Conservation (phyloP, 2,329 filamentous ascomycete species). For the Periglandula ipomoeae region DNA sequence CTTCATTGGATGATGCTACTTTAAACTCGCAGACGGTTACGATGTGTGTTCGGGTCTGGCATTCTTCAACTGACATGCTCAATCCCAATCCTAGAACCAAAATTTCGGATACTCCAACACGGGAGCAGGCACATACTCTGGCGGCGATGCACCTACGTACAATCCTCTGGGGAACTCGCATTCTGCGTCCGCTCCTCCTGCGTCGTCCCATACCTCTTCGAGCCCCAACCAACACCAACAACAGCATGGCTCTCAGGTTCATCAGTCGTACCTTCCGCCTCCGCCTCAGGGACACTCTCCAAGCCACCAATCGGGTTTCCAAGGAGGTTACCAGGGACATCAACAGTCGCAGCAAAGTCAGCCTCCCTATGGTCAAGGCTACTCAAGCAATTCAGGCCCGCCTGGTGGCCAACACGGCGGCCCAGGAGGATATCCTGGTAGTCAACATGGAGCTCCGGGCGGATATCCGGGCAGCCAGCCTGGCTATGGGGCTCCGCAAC, state of each 20-base stretch:
- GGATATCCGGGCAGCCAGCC: slow-evolving; percentile 14
- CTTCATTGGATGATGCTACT: too few species aligned
- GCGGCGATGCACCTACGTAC: slow-evolving; percentile 48
- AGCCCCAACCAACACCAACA: slow-evolving; percentile 21
- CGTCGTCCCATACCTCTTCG: slow-evolving; percentile 13
- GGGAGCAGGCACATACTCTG: slow-evolving; percentile 47
- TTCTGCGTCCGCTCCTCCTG: slow-evolving; percentile 16
- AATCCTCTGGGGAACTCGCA: slow-evolving; percentile 23
- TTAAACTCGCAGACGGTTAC: too few species aligned
- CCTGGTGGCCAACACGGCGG: slow-evolving; percentile 16
- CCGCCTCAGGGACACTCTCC: slow-evolving; percentile 11
- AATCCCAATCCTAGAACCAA: slow-evolving; percentile 29
- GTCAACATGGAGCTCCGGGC: slow-evolving; percentile 17
- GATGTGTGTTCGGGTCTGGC: too few species aligned
- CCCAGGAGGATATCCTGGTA: slow-evolving; percentile 11
- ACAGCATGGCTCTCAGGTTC: slow-evolving; percentile 15
- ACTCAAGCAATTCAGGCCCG: slow-evolving; percentile 10
- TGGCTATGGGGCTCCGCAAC: slow-evolving; percentile 14
- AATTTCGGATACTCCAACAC: slow-evolving; percentile 56
- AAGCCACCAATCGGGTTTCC: slow-evolving; percentile 11
- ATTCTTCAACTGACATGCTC: slow-evolving; percentile 9
- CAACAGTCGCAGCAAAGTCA: slow-evolving; percentile 10
- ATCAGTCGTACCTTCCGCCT: slow-evolving; percentile 15
- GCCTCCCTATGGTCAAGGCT: slow-evolving; percentile 14
- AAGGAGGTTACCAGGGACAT: slow-evolving; percentile 6